Evolutionary conservation across 108 stramenopile genomes (phyloP), one percentile per base, ranked within the genome.

Genomic region (Skeletonema menzelii): DNA sequence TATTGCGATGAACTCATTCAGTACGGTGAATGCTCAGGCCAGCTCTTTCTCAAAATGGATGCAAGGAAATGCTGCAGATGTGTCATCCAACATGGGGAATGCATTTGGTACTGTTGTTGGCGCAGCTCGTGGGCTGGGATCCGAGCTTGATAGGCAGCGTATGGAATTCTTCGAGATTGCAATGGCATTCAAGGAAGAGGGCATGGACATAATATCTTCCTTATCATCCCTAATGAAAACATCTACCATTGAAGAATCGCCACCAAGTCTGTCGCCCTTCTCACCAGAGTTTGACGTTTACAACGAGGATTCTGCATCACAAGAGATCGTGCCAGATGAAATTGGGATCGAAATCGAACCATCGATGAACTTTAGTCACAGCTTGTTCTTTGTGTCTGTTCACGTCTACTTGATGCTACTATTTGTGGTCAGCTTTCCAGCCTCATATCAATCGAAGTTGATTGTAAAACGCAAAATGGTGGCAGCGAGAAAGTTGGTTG

Each of bases 391-490:
- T 40, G 77, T 79, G 10, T 65, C 87, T 30, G 93, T 94, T 15
- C 93, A 94, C 55, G 61, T 91, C 38, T 94, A 94, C 67, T 74
- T 94, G 65, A 60, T 94, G 19, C 72, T 94, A 24, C 69, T 94
- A 14, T 78, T 91, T 26, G 84, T 94, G 24, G 91, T 90, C 3
- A 94, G 91, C 47, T 81, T 94, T 10, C 93, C 91, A 56, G 87
- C 83, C 13, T 73, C 84, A 8, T 76, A 85, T 61, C 69, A 76
- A 14, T 86, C 82, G 0, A 88, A 73, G 56, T 57, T 87, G 19
- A 73, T 90, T 19, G 76, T 89, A 28, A 77, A 74, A 34, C 79
- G 75, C 13, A 63, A 56, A 8, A 63, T 65, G 49, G 44, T 44
- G 4, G 63, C 63, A 34, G 64, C 63, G 5, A 73, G 60, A 32